Evolutionary conservation across 2,329 filamentous ascomycete genomes (phyloP), one percentile per base, ranked within the genome.

Genomic region (Fusarium sp.): DNA sequence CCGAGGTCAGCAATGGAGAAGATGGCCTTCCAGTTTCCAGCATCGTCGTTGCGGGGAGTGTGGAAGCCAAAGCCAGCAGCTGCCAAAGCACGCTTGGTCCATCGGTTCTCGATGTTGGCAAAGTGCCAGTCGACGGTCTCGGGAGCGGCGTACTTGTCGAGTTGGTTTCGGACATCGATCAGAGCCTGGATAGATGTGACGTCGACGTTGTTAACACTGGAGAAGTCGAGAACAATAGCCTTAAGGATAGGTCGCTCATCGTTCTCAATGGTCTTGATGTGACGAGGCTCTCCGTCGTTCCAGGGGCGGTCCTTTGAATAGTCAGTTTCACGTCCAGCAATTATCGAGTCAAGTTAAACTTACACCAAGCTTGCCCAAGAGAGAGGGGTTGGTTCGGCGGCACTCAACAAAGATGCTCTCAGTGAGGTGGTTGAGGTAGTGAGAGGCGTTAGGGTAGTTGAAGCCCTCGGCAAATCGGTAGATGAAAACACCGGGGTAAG

Each of bases 1-100:
- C 92, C 88, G 47, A 96, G 87, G 72, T 97, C 92, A 1, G 94
- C 92, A 31, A 98, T 93, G 72, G 88, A 92, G 83, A 97, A 98
- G 68, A 98, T 93, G 22, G 92, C 91, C 77, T 92, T 93, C 75
- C 75, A 77, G 19, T 75, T 69, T 13, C 70, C 71, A 3, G 72
- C 48, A 12, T 61, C 59, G 15, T 72, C 66, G 9, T 68, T 24
- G 6, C 61, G 70, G 9, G 69, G 77, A 6, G 74, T 75, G 10
- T 73, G 73, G 68, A 73, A 77, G 8, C 84, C 84, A 59, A 86
- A 86, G 1, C 83, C 83, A 4, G 82, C 83, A 6, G 80, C 80
- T 1, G 79, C 79, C 3, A 87, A 75, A 1, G 84, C 83, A n/a
- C 83, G 80, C 56, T 83, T 80, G 2, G 84, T 82, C 84, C 84